phyloP scores from a whole-genome alignment of 352 stramenopile species.

The Blastocystis sp. region DNA sequence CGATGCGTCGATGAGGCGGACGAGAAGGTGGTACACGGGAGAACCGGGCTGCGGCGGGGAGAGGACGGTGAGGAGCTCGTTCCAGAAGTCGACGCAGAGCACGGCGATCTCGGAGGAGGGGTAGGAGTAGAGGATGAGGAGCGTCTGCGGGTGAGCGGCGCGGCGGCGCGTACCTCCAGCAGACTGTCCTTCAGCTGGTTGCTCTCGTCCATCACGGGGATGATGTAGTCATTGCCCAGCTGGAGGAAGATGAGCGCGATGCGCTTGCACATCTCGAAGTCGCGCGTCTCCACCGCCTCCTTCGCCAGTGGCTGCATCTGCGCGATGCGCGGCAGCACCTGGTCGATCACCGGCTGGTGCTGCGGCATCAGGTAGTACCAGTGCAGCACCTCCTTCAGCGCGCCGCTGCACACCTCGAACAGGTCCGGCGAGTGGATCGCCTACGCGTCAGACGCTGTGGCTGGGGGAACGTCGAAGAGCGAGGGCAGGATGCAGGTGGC shows the following conservation, averaged over 20 bases:
- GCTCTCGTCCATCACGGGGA: constrained; percentile 30
- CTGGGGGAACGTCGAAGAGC: neutral
- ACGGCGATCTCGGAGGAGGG: constrained; percentile 35
- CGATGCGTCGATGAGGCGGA: constrained; percentile 23
- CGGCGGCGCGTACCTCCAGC: neutral
- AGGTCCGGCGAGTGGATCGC: constrained; percentile 27
- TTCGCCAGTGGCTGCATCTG: constrained; percentile 14
- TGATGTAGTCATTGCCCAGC: constrained; percentile 36
- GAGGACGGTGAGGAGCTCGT: constrained; percentile 18
- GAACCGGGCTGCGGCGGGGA: neutral
- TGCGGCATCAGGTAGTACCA: constrained; percentile 12
- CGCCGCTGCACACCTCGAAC: constrained; percentile 37
- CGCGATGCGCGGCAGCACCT: constrained; percentile 17
- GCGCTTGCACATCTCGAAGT: constrained; percentile 27
- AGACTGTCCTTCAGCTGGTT: constrained; percentile 10
- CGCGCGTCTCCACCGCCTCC: neutral
- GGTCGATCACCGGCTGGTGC: constrained; percentile 22
- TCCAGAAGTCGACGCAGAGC: constrained; percentile 36
- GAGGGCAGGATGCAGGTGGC: constrained; percentile 17
- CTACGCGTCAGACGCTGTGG: neutral
- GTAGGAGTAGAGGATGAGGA: constrained; percentile 44
- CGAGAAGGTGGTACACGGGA: neutral
- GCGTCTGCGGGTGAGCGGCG: neutral
- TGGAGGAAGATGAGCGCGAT: constrained; percentile 29
- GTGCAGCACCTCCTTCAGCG: constrained; percentile 17